Percentiles rank a stretch among this genome's conserved stretches.
Evolutionary conservation across 208 protist species (phyloP).

Genomic region (Leishmania major): DNA sequence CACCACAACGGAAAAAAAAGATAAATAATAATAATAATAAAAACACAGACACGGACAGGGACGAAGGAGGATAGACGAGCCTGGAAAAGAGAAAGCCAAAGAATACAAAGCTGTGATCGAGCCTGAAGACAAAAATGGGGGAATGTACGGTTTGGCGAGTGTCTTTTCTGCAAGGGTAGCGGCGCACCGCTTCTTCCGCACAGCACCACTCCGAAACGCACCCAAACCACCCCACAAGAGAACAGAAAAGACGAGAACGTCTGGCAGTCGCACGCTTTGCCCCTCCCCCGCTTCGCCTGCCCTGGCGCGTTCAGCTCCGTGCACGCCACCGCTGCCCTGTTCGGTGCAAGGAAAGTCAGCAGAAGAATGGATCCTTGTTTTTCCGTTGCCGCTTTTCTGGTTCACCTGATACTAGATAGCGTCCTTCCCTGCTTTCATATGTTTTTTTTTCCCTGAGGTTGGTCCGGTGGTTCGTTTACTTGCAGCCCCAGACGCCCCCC

Average conservation of each 20-base stretch:
- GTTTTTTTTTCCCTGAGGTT: not conserved
- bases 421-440: not conserved
- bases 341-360: not conserved
- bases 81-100: not conserved
- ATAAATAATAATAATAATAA: slow-evolving; percentile 1
- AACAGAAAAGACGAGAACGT: not conserved
- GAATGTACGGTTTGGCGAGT: not conserved
- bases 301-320: not conserved
- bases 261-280: not conserved
- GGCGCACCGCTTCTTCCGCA: not conserved
- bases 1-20: not conserved
- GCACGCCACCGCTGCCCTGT: not conserved
- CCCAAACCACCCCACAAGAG: not conserved
- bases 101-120: slow-evolving; percentile 4
- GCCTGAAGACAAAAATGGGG: not conserved
- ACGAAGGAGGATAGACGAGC: not conserved
- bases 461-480: not conserved
- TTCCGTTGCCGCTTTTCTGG: not conserved
- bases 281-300: not conserved
- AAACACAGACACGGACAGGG: not conserved
- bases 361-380: not conserved
- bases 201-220: not conserved
- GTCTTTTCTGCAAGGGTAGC: not conserved
- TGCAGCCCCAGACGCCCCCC: not conserved
- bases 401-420: not conserved